Conservation (phyloP, 257 asterid species). For the Handroanthus guayacan region DNA sequence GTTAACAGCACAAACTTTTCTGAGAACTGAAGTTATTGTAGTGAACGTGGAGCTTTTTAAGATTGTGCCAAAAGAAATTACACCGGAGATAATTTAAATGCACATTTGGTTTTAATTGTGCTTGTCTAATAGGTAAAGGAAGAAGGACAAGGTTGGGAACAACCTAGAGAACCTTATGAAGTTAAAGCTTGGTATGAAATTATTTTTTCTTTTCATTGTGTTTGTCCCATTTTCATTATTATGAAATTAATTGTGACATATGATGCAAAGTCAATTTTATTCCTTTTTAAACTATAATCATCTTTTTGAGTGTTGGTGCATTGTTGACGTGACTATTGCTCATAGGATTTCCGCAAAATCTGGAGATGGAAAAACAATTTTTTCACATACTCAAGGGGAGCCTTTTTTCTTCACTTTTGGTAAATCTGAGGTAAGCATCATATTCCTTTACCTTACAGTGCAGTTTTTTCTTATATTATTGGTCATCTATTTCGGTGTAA, state of each 20-base stretch:
- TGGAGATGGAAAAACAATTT: slow-evolving; percentile 71
- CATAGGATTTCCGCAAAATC: slow-evolving; percentile 85
- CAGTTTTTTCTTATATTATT: slow-evolving; percentile 24
- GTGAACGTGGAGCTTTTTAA: neutral
- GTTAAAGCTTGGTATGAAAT: slow-evolving; percentile 78
- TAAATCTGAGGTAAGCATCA: slow-evolving; percentile 73
- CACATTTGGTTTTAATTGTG: slow-evolving; percentile 30
- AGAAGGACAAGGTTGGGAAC: slow-evolving; percentile 98
- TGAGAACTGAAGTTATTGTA: neutral
- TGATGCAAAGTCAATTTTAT: neutral
- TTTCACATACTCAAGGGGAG: slow-evolving; percentile 67
- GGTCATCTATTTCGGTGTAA: slow-evolving; percentile 1
- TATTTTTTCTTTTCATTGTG: slow-evolving; percentile 21
- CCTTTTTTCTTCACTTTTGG: slow-evolving; percentile 90
- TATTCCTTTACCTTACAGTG: slow-evolving; percentile 3
- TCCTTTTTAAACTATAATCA: neutral
- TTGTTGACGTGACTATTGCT: slow-evolving; percentile 20
- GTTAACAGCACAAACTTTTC: neutral
- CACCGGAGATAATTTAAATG: neutral
- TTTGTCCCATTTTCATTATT: slow-evolving; percentile 32
- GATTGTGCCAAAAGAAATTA: neutral
- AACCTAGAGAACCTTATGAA: slow-evolving; percentile 96
- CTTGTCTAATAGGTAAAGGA: slow-evolving; percentile 65
- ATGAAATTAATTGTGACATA: neutral
- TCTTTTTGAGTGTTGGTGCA: neutral